Base-by-base conservation (phyloP, 345 rosid species). In the Syzygium grande region DNA sequence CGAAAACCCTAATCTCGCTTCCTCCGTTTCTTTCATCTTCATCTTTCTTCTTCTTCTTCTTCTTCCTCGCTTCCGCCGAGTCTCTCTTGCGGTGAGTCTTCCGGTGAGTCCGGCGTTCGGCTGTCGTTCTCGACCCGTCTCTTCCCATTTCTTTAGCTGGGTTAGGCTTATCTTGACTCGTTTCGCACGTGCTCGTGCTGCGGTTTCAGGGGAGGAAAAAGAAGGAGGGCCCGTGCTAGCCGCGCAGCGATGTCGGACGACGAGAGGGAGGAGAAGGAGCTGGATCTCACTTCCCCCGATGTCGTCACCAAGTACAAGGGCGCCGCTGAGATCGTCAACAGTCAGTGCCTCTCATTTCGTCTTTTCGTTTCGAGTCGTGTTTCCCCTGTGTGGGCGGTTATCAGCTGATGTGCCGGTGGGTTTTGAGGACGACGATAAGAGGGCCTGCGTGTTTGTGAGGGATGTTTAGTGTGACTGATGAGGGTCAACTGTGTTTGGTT, bases 281-380 rank as follows among this genome's bases (percentile, higher is more conserved):
- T 97, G 93, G 98, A 97, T 95, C 98, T 98, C 91, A 91, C 93
- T 86, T 94, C 98, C 89, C 94, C 97, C 85, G 99, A 98, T 89
- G 98, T 96, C 52, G 96, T 98, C 90, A 98, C 98, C 89, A 97
- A 97, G 88, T 98, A 97, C 94, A 98, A 98, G 90, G 91, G 90
- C 93, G 99, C 99, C 46, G 97, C 99, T 43, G 99, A 97, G 89
- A 97, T 97, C 89, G 96, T 93, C 86, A 98, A 98, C 93, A 97
- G 99, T 98, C 88, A 93, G 51, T 84, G 22, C 5, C n/a, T 77
- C 63, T 10, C 41, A 38, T 52, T 84, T 73, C 41, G 68, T 6
- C 58, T 9, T 65, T n/a, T 77, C 27, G 13, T 29, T 17, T 34
- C 10, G 30, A 58, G 51, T 46, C 51, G 34, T 73, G 7, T 73